Evolutionary conservation across 2,329 filamentous ascomycete genomes (phyloP).

Genomic region (Arthrobotrys sphaeroides): DNA sequence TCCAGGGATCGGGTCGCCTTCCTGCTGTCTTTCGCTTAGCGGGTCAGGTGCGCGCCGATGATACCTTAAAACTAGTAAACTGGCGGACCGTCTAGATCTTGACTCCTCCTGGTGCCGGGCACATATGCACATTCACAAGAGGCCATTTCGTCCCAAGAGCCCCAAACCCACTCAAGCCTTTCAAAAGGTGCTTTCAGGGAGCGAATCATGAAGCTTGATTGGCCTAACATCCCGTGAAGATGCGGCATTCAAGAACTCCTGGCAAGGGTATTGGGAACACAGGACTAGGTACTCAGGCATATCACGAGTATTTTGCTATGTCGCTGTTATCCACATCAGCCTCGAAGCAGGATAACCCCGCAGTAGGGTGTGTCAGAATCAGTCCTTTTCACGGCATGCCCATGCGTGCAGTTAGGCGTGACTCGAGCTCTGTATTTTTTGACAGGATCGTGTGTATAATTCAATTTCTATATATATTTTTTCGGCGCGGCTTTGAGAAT

Average conservation of each 20-base stretch:
- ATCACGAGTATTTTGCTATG: background rate
- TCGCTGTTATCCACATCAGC: background rate
- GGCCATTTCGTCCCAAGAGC: no score
- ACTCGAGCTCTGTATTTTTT: background rate
- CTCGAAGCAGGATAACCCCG: background rate
- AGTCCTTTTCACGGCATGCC: background rate
- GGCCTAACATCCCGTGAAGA: background rate
- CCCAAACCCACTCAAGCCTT: no score
- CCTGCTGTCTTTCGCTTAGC: slow-evolving; percentile 5
- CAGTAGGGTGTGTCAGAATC: background rate
- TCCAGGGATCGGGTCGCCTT: background rate
- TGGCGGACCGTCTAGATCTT: background rate
- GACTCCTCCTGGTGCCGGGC: background rate
- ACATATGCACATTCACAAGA: background rate
- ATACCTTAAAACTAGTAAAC: no score
- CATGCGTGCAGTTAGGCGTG: background rate
- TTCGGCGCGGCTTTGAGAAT: no score
- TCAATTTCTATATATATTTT: no score
- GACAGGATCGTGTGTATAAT: slow-evolving; percentile 4
- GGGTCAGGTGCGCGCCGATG: background rate
- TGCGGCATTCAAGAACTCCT: background rate
- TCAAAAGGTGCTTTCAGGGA: no score
- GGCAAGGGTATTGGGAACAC: no score
- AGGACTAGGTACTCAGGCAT: no score
- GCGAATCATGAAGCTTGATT: background rate